A percentile compares a stretch with the other conserved stretches of the same genome.
phyloP scores from a whole-genome alignment of 495 filamentous ascomycete species.

The Podospora bellae-mahoneyi region DNA sequence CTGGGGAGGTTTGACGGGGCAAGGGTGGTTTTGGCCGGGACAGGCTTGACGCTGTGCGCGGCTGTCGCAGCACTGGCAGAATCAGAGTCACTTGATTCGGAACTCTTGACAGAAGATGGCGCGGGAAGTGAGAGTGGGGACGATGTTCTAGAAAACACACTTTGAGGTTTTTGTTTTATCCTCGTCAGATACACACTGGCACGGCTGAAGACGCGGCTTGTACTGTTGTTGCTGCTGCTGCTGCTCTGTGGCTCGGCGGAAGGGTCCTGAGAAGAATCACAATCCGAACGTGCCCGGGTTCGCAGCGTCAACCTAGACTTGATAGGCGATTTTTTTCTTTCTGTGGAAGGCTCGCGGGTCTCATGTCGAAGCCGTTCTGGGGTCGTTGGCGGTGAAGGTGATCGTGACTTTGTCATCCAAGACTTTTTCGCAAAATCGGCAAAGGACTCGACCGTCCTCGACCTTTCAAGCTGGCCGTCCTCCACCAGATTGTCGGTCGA shows the following conservation, averaged over 20 bases:
- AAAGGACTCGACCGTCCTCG: constrained; percentile 56
- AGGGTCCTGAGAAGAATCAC: constrained; percentile 27
- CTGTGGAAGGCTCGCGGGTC: constrained; percentile 6
- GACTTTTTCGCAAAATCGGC: constrained; percentile 64
- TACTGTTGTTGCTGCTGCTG: constrained; percentile 16
- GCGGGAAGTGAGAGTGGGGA: constrained; percentile 24
- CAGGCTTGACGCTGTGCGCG: constrained; percentile 7
- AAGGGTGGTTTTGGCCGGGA: constrained; percentile 20
- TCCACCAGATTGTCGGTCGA: constrained; percentile 10
- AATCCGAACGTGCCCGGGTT: constrained; percentile 9
- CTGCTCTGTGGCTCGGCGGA: constrained; percentile 28
- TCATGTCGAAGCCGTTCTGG: constrained; percentile 14
- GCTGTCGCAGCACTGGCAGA: constrained; percentile 18
- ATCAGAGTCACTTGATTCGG: constrained; percentile 18
- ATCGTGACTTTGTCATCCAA: constrained; percentile 61
- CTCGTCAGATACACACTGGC: constrained; percentile 40
- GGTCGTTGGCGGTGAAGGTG: constrained; percentile 54
- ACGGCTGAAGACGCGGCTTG: constrained; percentile 27
- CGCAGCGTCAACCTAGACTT: constrained; percentile 29
- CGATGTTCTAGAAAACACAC: constrained; percentile 34
- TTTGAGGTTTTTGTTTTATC: constrained; percentile 43
- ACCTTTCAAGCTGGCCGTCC: constrained; percentile 28
- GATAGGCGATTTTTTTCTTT: constrained; percentile 18
- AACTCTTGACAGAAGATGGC: constrained; percentile 30
- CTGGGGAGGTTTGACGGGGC: constrained; percentile 2